Percentiles rank a stretch among this genome's conserved stretches.
These are phyloP conservation scores for Aspergillus wentii DNA, from an alignment of 495 filamentous ascomycete species.

Conservation along the genomic window DNA sequence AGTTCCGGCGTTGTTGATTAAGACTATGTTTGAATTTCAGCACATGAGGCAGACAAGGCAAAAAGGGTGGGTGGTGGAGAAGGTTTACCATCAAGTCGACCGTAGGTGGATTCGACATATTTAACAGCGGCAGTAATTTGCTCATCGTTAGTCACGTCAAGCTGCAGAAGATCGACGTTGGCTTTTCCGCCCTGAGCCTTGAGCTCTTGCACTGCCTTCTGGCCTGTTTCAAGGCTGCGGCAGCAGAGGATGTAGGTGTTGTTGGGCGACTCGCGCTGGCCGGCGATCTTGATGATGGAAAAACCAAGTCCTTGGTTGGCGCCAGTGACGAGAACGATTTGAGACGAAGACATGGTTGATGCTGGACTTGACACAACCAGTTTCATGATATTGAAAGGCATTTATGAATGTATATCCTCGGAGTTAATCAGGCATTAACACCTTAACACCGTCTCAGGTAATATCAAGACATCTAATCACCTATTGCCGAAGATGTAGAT, in stretches of 20 bases:
- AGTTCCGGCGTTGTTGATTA: conserved; percentile 31
- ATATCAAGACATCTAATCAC: too few species aligned
- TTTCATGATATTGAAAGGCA: too few species aligned
- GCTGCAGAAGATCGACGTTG: conserved; percentile 18
- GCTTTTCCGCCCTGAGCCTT: conserved; percentile 12
- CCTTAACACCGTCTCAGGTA: too few species aligned
- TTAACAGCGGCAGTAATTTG: conserved; percentile 16
- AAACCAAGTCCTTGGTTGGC: conserved; percentile 33
- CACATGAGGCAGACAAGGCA: too few species aligned
- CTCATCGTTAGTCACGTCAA: conserved; percentile 24
- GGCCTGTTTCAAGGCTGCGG: conserved; percentile 12
- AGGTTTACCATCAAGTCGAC: conserved; percentile 18
- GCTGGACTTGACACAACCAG: too few species aligned
- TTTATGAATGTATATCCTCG: too few species aligned
- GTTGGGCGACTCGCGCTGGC: conserved; percentile 15
- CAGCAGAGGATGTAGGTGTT: conserved; percentile 24
- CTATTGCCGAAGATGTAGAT: too few species aligned
- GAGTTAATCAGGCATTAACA: too few species aligned
- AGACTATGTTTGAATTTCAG: conserved; percentile 15
- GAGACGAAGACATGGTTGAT: too few species aligned
- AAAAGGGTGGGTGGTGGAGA: neutral
- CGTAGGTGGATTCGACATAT: conserved; percentile 11
- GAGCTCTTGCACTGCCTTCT: conserved; percentile 13
- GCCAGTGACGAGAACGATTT: conserved; percentile 30
- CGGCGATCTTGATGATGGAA: conserved; percentile 24